Percentiles rank a stretch among this genome's conserved stretches.
Conservation (phyloP, 306 rosid genomes). For the Luffa aegyptiaca region DNA sequence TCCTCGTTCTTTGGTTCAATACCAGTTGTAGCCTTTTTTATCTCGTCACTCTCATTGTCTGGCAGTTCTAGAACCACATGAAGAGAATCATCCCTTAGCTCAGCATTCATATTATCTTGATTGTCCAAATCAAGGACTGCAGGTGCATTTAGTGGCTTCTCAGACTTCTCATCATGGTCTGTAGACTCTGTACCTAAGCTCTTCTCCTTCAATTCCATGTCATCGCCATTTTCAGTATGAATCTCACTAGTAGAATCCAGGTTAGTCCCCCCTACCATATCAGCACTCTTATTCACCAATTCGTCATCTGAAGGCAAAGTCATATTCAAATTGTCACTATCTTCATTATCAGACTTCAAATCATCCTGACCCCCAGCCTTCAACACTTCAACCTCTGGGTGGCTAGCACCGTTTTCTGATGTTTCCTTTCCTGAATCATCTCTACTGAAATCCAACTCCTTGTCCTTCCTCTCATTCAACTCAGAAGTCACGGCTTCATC, state of each 20-base stretch:
- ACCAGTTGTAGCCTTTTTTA: slow-evolving; percentile 11
- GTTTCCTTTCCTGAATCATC: slow-evolving; percentile 28
- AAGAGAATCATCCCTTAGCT: slow-evolving; percentile 14
- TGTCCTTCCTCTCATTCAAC: slow-evolving; percentile 11
- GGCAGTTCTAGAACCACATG: slow-evolving; percentile 13
- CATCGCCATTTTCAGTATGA: slow-evolving; percentile 18
- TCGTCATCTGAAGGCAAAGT: slow-evolving; percentile 16
- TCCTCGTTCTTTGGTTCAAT: slow-evolving; percentile 13
- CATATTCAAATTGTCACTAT: slow-evolving; percentile 19
- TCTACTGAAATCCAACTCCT: slow-evolving; percentile 11
- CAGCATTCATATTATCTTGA: slow-evolving; percentile 20
- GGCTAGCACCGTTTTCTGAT: slow-evolving; percentile 18
- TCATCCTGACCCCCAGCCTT: slow-evolving; percentile 24
- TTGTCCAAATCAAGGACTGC: slow-evolving; percentile 15
- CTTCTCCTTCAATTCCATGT: slow-evolving; percentile 20
- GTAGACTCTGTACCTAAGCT: slow-evolving; percentile 1
- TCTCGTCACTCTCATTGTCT: slow-evolving; percentile 14
- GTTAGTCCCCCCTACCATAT: slow-evolving; percentile 19
- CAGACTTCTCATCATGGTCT: slow-evolving; percentile 17
- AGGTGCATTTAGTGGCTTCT: slow-evolving; percentile 17
- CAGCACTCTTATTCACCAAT: slow-evolving; percentile 22
- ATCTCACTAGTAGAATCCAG: slow-evolving; percentile 24
- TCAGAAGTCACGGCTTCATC: slow-evolving; percentile 20
- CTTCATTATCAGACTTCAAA: slow-evolving; percentile 28
- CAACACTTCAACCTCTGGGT: slow-evolving; percentile 10